Base-by-base conservation (phyloP, 768 basidiomycete genomes). In the Boletus bicolor region DNA sequence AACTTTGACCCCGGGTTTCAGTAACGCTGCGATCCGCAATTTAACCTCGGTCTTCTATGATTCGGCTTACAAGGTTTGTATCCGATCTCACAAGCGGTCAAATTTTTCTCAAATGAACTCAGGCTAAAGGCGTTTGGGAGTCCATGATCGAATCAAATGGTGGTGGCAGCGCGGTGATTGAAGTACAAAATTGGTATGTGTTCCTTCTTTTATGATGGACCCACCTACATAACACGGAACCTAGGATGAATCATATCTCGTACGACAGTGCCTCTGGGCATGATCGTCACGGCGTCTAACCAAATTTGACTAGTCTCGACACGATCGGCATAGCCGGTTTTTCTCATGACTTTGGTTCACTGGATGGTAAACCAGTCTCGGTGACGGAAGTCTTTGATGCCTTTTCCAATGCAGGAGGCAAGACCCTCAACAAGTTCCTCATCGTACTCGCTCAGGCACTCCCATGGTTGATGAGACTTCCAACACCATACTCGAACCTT, bases 231-330 rank as follows among this genome's bases (percentile, higher is more conserved):
- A 5, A 51, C n/a, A 4, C 14, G 26, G 15, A 30, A 11, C 36
- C n/a, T 32, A 74, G 75, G 75, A 80, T 79, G 79, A 79, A 77
- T 58, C 68, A 64, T 53, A 69, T 79, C 24, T 73, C 79, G 78
- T 76, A 62, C 45, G 72, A 63, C 2, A 7, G 15, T 12, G 8
- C 17, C 4, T 35, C 51, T 17, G 28, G 8, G 10, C 17, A 24
- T 26, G 10, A 28, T 38, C 15, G 5, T 34, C 9, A 5, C 11
- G 5, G 0, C 9, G 8, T 14, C 42, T 46, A 14, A 46, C 5
- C 10, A 14, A 17, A 26, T 14, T 44, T 17, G 17, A 17, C 2
- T 47, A 77, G 77, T 3, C 67, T 80, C 4, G 79, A 80, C 59
- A 73, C 69, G 45, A 72, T 78, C 47, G 77, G 79, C 10, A 73